Evolutionary conservation across 768 basidiomycete genomes (phyloP).

Genomic region (Amanita pseudoporphyria): DNA sequence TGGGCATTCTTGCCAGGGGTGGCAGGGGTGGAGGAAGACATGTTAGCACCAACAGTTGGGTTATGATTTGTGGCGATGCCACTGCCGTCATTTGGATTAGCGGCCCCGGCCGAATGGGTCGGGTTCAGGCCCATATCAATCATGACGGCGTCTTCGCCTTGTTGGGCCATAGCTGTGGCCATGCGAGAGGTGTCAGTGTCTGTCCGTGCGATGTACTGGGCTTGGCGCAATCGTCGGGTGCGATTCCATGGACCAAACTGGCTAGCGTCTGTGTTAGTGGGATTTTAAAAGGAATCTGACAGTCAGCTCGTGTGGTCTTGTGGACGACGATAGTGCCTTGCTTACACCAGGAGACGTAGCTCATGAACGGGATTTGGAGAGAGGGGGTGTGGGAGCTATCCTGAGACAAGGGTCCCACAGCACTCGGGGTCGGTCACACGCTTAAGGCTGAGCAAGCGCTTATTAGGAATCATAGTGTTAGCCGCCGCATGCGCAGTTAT

Average conservation of each 20-base stretch:
- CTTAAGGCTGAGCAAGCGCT: not conserved
- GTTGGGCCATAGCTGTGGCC: slow-evolving; percentile 39
- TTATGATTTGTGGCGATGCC: slow-evolving; percentile 7
- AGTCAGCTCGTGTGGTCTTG: not conserved
- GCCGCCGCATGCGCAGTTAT: not conserved
- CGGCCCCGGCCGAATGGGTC: not conserved
- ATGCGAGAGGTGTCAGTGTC: slow-evolving; percentile 38
- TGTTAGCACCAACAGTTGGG: slow-evolving; percentile 4
- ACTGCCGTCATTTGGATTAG: slow-evolving; percentile 16
- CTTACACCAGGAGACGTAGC: slow-evolving; percentile 31
- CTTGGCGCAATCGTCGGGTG: slow-evolving; percentile 38
- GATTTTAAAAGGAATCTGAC: not conserved
- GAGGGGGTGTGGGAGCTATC: slow-evolving; percentile 6
- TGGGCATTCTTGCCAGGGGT: slow-evolving; percentile 50
- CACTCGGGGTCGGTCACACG: not conserved
- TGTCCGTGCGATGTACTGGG: slow-evolving; percentile 43
- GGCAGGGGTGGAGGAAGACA: slow-evolving; percentile 4
- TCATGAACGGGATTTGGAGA: slow-evolving; percentile 17
- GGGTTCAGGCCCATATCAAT: slow-evolving; percentile 5
- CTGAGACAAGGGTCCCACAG: not conserved
- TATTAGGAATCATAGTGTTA: not conserved
- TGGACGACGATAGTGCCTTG: slow-evolving; percentile 11
- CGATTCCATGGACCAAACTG: slow-evolving; percentile 53
- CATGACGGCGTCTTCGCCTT: slow-evolving; percentile 5
- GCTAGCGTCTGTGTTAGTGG: slow-evolving; percentile 23